A percentile compares a stretch with the other conserved stretches of the same genome.
Evolutionary conservation across 257 asterid genomes (phyloP).

Genomic region (Rubia yunnanensis): DNA sequence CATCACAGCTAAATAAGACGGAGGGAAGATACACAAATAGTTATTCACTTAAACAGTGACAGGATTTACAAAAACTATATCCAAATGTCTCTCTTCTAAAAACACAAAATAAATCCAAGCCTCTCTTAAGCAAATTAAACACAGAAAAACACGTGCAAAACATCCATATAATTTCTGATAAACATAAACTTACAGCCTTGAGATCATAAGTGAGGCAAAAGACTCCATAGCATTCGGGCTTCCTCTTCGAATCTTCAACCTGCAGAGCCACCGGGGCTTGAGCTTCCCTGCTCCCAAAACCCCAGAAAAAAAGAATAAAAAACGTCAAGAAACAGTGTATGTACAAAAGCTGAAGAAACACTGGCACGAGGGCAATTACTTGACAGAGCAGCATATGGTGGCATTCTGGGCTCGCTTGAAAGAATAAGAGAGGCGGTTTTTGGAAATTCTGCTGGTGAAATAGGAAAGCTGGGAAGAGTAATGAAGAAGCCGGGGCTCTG

Average conservation of each 20-base stretch:
- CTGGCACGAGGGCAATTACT: slow-evolving; percentile 21
- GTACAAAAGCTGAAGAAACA: not conserved
- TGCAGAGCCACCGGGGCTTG: slow-evolving; percentile 60
- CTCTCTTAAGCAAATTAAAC: not conserved
- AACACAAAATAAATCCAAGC: not conserved
- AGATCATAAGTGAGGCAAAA: slow-evolving; percentile 99
- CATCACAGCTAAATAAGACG: not conserved
- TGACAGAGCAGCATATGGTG: slow-evolving; percentile 67
- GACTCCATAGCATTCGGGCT: slow-evolving; percentile 79
- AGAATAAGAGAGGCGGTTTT: slow-evolving; percentile 23
- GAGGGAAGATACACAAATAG: too few relatives aligned
- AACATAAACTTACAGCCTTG: slow-evolving; percentile 55
- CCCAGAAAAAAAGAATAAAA: not conserved
- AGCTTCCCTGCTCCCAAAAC: slow-evolving; percentile 46
- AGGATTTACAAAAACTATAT: too few relatives aligned
- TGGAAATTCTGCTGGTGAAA: slow-evolving; percentile 33
- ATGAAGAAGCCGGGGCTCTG: slow-evolving; percentile 17
- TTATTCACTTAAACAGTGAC: too few relatives aligned
- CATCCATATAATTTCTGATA: not conserved
- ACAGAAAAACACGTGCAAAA: not conserved
- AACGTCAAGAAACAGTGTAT: not conserved
- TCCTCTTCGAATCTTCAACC: slow-evolving; percentile 58
- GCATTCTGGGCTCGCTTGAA: slow-evolving; percentile 27
- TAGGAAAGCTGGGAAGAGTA: slow-evolving; percentile 47
- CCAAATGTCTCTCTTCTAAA: too few relatives aligned